These are phyloP conservation scores for Camellia oleifera DNA, from an alignment of 179 eudicot genomes.

Conservation along the genomic window DNA sequence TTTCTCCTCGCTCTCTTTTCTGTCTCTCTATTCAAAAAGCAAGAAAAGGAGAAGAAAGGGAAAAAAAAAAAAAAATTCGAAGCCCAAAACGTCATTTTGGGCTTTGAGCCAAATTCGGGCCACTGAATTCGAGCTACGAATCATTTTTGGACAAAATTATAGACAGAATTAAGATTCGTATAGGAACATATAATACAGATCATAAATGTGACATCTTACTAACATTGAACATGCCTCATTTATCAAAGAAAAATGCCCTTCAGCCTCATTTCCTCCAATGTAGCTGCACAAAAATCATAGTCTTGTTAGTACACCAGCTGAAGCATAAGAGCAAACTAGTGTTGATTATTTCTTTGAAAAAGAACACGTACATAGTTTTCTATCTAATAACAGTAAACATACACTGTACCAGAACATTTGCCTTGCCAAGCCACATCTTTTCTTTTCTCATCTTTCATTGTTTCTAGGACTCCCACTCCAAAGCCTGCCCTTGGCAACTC, in stretches of 20 bases:
- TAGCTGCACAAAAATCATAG: constrained; percentile 55
- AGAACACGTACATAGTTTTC: background rate
- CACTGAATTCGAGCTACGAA: too few species aligned
- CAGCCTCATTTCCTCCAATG: constrained; percentile 82
- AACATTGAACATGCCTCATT: constrained; percentile 97
- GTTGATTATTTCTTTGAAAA: background rate
- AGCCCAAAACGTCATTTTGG: too few species aligned
- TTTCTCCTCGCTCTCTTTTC: too few species aligned
- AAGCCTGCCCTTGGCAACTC: constrained; percentile 71
- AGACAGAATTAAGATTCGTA: background rate
- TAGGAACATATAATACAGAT: background rate
- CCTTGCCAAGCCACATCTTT: constrained; percentile 94
- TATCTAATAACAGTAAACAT: constrained; percentile 34
- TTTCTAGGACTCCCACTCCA: constrained; percentile 56
- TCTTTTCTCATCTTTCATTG: constrained; percentile 66
- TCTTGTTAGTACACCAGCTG: constrained; percentile 1
- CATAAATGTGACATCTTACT: constrained; percentile 34
- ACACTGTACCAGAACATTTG: constrained; percentile 99
- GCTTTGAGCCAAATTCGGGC: too few species aligned
- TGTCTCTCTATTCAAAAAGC: too few species aligned
- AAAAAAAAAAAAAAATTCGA: too few species aligned
- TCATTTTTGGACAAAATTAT: too few species aligned
- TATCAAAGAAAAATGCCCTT: constrained; percentile 90
- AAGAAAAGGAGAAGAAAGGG: too few species aligned
- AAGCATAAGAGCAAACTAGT: background rate